Evolutionary conservation across 1,284 basidiomycete species (phyloP), one percentile per base, ranked within the genome.

Genomic region (Cutaneotrichosporon cutaneum): DNA sequence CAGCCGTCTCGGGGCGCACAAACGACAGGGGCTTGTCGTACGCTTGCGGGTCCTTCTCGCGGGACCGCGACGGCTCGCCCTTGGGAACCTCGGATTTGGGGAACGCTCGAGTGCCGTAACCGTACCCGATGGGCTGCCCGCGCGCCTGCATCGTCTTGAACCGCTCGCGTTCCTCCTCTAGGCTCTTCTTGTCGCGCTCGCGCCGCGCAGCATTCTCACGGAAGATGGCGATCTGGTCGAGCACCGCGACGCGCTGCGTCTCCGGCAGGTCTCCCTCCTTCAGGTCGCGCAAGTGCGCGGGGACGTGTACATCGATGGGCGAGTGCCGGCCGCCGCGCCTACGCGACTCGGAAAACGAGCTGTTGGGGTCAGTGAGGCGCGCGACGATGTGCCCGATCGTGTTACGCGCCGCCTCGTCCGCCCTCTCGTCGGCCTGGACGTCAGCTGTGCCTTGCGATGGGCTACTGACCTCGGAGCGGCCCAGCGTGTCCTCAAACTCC

Each of bases 221-320:
- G 78, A 94, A 97, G 70, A 93, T 88, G 0, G 93, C 92, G 64
- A 98, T 98, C 76, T 97, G 94, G 36, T 88, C 91, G 62, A 97
- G 88, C 59, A 98, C 94, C 33, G 91, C 88, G 2, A 90, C 92
- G 24, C 94, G 88, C 77, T 94, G 92, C 1, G 90, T 90, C 80
- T 95, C 94, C n/a, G 94, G 94, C 30, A 98, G 84, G 73, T 97
- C 94, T 56, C 92, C 90, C 81, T 94, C 92, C 73, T 94, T 90
- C 36, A 98, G 83, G 77, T 97, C 94, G 77, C 94, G 92, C 26
- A 98, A 83, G 80, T 97, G 94, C 7, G 92, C 91, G 11, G 94
- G 94, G 35, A 97, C 92, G 65, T 92, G 86, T 72, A 77, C 74
- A n/a, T 73, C 59, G 32, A 76, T 68, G 6, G 72, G 72, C n/a